These are phyloP conservation scores for Cercospora zeae-maydis DNA, from an alignment of 2,329 filamentous ascomycete genomes.

Conservation along the genomic window DNA sequence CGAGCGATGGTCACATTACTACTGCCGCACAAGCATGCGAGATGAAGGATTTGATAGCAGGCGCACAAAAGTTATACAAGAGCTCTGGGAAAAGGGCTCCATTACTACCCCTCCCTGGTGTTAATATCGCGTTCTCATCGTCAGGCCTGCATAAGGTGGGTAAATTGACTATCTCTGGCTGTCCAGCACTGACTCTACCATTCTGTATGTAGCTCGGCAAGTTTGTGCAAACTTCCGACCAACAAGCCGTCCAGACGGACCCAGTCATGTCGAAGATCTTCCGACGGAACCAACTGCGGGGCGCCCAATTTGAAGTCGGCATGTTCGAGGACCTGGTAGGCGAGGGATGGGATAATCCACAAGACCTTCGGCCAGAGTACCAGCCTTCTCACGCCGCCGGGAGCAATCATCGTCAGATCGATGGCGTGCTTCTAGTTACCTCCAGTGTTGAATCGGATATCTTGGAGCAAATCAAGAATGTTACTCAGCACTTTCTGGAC, in stretches of 20 bases:
- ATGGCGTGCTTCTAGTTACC: background rate
- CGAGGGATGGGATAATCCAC: slow-evolving; percentile 9
- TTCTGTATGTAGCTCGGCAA: slow-evolving; percentile 5
- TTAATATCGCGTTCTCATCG: background rate
- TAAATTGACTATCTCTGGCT: background rate
- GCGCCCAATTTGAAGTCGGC: slow-evolving; percentile 7
- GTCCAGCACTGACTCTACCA: slow-evolving; percentile 6
- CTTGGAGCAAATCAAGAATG: background rate
- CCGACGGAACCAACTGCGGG: slow-evolving; percentile 3
- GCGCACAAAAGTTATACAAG: slow-evolving; percentile 7
- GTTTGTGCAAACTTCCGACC: slow-evolving; percentile 9
- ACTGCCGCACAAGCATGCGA: slow-evolving; percentile 8
- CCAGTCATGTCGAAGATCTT: slow-evolving; percentile 3
- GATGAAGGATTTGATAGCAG: slow-evolving; percentile 4
- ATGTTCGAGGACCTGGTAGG: slow-evolving; percentile 5
- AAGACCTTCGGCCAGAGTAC: slow-evolving; percentile 6
- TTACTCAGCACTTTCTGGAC: slow-evolving; percentile 9
- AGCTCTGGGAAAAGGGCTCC: background rate
- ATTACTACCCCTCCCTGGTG: background rate
- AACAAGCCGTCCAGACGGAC: slow-evolving; percentile 8
- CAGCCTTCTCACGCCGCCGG: slow-evolving; percentile 3
- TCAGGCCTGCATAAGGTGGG: background rate
- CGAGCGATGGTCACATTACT: slow-evolving; percentile 3
- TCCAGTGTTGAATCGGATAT: background rate
- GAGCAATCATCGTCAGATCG: background rate